Evolutionary conservation across 164 flowering plant species (phyloP), one percentile per base, ranked within the genome.

Genomic region (Platanus orientalis): DNA sequence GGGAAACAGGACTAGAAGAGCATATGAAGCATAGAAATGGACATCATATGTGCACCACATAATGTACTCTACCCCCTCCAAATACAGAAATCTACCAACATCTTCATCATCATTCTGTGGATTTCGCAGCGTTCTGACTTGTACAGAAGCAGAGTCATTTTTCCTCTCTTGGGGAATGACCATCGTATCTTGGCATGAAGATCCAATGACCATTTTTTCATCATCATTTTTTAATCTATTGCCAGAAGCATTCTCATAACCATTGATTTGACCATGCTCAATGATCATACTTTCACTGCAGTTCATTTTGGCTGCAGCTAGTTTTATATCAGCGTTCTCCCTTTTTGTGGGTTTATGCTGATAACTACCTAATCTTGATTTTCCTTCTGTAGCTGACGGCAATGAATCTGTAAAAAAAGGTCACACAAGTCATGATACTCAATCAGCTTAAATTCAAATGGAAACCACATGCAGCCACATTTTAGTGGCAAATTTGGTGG

Each of bases 11-110:
- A 61, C 80, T 51, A 91, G 82, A 62, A 91, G 96, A 32, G 97
- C 97, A 84, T 79, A 87, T 19, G 97, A 91, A 49, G 97, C 97
- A 73, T 91, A 91, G 69, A 91, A 91, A 70, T 91, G 97, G 14
- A 91, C 97, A 76, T 91, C 97, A 73, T 91, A 91, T 14, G 97
- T 91, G 63, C 86, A 80, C 97, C 97, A 91, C 97, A 91, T 91
- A 42, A 91, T 71, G 63, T 91, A 91, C 69, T 91, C 97, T 29
- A 89, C 86, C 36, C 97, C 96, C 77, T 91, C 97, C 74, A 91
- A 80, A 68, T 91, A 91, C 19, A 91, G 73, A 81, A 91, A 91
- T 70, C 88, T 73, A 51, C 97, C 97, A 65, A 89, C 96, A 76
- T 89, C 89, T 32, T 87, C 87, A 49, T 14, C 62, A 30, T 76